Evolutionary conservation across 768 basidiomycete species (phyloP), one percentile per base, ranked within the genome.

Genomic region (Lyophyllum shimeji): DNA sequence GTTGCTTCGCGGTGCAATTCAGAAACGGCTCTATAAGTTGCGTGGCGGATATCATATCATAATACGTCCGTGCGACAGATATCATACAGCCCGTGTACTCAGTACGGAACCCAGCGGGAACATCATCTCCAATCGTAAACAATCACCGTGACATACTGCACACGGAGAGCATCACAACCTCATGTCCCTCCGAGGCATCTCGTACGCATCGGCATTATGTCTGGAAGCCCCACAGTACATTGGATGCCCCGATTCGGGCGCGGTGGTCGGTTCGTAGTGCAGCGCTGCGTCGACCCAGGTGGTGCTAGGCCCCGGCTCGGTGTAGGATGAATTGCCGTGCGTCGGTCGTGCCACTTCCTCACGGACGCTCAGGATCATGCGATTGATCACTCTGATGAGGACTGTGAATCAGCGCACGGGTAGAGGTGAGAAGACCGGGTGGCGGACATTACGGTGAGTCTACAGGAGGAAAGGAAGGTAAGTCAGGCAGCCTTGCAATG

Each of bases 321-420:
- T 34, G n/a, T 24, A n/a, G 21, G 52, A 46, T 18, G 24, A 37
- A 25, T 40, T 8, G 31, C 15, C 24, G 46, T 27, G 20, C 6
- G 45, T 47, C 2, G 48, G 37, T 27, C 45, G 40, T 27, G 23
- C 9, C 1, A 56, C 53, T 37, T 60, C 60, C 20, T 60, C 56
- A 6, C 53, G 60, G 17, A 57, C 60, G 45, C 50, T 52, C 25
- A 60, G 34, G 37, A 60, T 57, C 44, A 60, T 25, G 24, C 60
- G 53, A 34, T 57, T 57, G 42, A 60, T 55, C 60, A 57, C 50
- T 43, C 58, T 55, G 27, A 34, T 55, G 2, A 20, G 9, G 18
- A 33, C 12, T 7, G 46, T 15, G 24, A 4, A 21, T 46, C 7
- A 46, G 46, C 6, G 13, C 7, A 7, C 9, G 17, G 27, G 6